phyloP scores from a whole-genome alignment of 768 basidiomycete genomes.

The Mrakia gelida region DNA sequence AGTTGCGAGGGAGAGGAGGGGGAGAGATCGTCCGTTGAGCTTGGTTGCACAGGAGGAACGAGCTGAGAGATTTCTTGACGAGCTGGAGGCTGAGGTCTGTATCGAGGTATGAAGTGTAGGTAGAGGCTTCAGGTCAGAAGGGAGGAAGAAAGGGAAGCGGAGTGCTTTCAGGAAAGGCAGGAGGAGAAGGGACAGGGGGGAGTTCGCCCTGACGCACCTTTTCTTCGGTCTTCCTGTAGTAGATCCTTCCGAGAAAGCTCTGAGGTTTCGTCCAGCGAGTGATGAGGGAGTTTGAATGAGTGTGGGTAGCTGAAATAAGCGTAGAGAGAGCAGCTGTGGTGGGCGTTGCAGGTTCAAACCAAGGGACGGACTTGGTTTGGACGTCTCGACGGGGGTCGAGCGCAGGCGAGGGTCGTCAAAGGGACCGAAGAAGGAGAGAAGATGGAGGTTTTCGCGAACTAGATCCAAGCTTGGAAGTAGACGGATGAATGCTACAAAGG shows the following conservation, averaged over 20 bases:
- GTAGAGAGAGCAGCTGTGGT: background rate
- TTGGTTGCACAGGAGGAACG: background rate
- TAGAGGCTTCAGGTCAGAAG: no score
- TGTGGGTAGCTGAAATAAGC: background rate
- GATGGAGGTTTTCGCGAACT: no score
- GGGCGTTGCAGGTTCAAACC: background rate
- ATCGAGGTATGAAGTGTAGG: no score
- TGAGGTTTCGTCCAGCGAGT: background rate
- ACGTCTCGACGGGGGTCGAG: background rate
- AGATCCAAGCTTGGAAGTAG: no score
- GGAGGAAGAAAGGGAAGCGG: background rate
- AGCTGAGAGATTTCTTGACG: background rate
- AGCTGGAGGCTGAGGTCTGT: background rate
- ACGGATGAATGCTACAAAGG: no score
- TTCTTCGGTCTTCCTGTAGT: background rate
- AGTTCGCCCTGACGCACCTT: background rate
- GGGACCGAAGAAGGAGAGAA: no score
- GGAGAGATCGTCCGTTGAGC: background rate
- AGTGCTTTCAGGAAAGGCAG: background rate
- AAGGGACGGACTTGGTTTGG: background rate
- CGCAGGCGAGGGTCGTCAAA: background rate
- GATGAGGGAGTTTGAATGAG: background rate
- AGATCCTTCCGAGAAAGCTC: background rate
- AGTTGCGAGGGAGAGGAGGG: no score
- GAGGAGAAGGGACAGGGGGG: background rate